phyloP scores from a whole-genome alignment of 768 basidiomycete genomes.

The Suillus sp. region DNA sequence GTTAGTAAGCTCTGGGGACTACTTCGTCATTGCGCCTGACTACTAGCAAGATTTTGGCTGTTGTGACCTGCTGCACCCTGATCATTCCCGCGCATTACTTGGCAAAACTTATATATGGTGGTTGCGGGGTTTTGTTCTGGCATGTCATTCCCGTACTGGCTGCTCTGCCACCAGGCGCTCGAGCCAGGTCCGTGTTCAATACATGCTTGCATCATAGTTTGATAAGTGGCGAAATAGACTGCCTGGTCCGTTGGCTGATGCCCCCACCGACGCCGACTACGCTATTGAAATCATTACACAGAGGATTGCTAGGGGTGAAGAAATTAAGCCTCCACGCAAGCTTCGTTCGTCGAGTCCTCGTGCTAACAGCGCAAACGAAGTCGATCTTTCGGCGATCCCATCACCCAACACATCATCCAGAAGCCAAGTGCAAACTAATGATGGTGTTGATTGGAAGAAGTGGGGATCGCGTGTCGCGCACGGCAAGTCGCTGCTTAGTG shows the following conservation, averaged over 20 bases:
- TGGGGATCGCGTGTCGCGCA: slow-evolving; percentile 50
- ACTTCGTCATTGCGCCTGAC: slow-evolving; percentile 13
- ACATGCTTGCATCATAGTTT: neutral
- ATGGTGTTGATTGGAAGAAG: slow-evolving; percentile 54
- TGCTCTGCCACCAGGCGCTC: slow-evolving; percentile 48
- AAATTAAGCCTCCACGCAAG: slow-evolving; percentile 40
- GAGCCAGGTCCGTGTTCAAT: slow-evolving; percentile 42
- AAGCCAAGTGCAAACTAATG: slow-evolving; percentile 13
- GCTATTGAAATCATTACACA: slow-evolving; percentile 70
- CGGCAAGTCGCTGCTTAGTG: slow-evolving; percentile 46
- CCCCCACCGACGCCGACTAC: slow-evolving; percentile 69
- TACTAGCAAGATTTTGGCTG: slow-evolving; percentile 37
- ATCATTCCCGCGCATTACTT: slow-evolving; percentile 53
- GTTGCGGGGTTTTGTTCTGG: slow-evolving; percentile 60
- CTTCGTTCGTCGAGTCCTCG: slow-evolving; percentile 22
- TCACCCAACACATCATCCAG: neutral
- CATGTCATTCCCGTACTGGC: slow-evolving; percentile 59
- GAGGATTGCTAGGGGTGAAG: slow-evolving; percentile 57
- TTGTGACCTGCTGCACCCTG: slow-evolving; percentile 41
- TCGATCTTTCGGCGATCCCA: neutral
- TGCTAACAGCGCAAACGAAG: slow-evolving; percentile 19
- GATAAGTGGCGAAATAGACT: slow-evolving; percentile 36
- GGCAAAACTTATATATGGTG: slow-evolving; percentile 47
- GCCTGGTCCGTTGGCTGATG: slow-evolving; percentile 49
- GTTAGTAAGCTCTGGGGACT: slow-evolving; percentile 36